A percentile compares a stretch with the other conserved stretches of the same genome.
phyloP scores from a whole-genome alignment of 768 basidiomycete genomes.

The Hygrophoropsis aurantiaca region DNA sequence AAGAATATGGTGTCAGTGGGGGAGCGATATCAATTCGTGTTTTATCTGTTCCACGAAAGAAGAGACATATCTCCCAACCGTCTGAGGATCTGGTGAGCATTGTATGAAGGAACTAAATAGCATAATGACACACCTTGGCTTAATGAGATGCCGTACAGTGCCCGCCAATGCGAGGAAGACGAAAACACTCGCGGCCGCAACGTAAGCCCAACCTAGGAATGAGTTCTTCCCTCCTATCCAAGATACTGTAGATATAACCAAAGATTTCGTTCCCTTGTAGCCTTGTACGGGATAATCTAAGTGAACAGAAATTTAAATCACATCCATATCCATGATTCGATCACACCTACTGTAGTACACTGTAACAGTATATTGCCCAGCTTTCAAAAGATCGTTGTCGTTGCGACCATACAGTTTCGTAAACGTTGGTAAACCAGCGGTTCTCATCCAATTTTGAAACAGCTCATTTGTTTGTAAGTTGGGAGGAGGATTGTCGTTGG shows the following conservation, averaged over 20 bases:
- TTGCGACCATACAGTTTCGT: slow-evolving; percentile 94
- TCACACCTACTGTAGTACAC: slow-evolving; percentile 76
- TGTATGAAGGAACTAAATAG: not conserved
- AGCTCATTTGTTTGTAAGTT: slow-evolving; percentile 79
- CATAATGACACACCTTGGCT: slow-evolving; percentile 68
- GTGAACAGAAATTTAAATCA: slow-evolving; percentile 4
- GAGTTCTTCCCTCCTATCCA: slow-evolving; percentile 99
- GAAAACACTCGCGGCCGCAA: slow-evolving; percentile 85
- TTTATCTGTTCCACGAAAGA: slow-evolving; percentile 76
- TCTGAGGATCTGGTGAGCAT: slow-evolving; percentile 35
- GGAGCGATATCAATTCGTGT: not conserved
- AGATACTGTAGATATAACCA: slow-evolving; percentile 95
- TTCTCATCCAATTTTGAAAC: slow-evolving; percentile 99
- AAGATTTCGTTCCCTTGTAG: slow-evolving; percentile 93
- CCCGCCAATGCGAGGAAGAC: slow-evolving; percentile 85
- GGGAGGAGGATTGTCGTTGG: slow-evolving; percentile 60
- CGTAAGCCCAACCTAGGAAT: slow-evolving; percentile 98
- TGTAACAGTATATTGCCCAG: slow-evolving; percentile 74
- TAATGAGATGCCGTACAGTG: slow-evolving; percentile 89
- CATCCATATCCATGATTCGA: not conserved
- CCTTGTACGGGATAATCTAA: slow-evolving; percentile 89
- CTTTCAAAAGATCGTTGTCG: slow-evolving; percentile 66
- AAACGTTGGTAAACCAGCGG: slow-evolving; percentile 95
- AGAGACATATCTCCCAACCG: slow-evolving; percentile 86
- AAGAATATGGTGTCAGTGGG: slow-evolving; percentile 4